Percentiles rank a stretch among this genome's conserved stretches.
Conservation (phyloP, 2,329 filamentous ascomycete species). For the Scedosporium boydii region DNA sequence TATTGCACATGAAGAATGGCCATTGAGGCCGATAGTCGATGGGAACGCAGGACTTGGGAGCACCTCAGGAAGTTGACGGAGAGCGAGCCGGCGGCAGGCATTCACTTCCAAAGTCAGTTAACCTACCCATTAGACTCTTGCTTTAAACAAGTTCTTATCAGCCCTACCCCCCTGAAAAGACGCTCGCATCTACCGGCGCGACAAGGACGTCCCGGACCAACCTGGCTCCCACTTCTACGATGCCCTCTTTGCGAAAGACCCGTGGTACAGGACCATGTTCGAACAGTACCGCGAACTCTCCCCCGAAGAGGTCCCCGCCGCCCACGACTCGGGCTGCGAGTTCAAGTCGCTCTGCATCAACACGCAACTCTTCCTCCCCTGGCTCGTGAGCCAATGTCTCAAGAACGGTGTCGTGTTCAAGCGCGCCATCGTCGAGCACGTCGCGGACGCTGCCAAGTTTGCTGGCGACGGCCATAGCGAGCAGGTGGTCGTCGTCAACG, state of each 20-base stretch:
- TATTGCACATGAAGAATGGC: conserved; percentile 29
- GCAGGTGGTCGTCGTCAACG: conserved; percentile 73
- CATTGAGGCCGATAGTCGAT: conserved; percentile 31
- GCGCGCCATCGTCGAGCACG: conserved; percentile 56
- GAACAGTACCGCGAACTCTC: conserved; percentile 60
- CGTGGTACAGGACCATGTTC: conserved; percentile 66
- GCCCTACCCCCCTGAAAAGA: conserved; percentile 22
- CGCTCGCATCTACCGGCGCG: conserved; percentile 40
- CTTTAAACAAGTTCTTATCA: not conserved
- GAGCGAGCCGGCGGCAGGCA: conserved; percentile 65
- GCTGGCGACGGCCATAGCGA: conserved; percentile 36
- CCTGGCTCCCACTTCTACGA: conserved; percentile 45
- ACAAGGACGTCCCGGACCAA: conserved; percentile 45
- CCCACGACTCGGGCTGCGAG: conserved; percentile 60
- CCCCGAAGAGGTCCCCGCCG: conserved; percentile 47
- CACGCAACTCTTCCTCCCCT: conserved; percentile 77
- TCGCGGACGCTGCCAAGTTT: conserved; percentile 52
- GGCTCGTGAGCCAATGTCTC: conserved; percentile 72
- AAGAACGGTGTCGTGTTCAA: conserved; percentile 61
- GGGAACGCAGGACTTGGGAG: conserved; percentile 57
- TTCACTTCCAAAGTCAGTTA: conserved; percentile 61
- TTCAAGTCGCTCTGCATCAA: conserved; percentile 91
- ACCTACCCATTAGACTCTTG: not conserved
- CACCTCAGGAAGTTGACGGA: conserved; percentile 49
- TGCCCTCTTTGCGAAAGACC: conserved; percentile 53